phyloP scores from a whole-genome alignment of 805 yeast species.

The Yarrowia osloensis region DNA sequence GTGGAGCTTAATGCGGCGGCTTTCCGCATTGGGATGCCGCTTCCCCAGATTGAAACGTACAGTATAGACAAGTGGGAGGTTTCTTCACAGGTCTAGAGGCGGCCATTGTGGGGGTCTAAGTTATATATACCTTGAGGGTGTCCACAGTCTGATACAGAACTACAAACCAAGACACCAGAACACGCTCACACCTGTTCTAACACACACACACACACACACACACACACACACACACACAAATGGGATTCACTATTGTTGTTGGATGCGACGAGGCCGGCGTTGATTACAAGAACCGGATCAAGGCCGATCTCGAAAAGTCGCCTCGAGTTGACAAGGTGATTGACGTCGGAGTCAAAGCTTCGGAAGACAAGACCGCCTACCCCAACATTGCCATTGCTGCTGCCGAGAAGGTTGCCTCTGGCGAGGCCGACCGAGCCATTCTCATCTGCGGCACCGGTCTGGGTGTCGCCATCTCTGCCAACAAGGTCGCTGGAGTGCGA shows the following conservation, averaged over 20 bases:
- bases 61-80: too few relatives aligned
- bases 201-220: not conserved
- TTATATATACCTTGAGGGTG: not conserved
- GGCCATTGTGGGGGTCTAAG: not conserved
- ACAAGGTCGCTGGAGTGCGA: conserved; percentile 51
- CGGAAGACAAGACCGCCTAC: conserved; percentile 46
- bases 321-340: conserved; percentile 42
- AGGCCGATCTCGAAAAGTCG: conserved; percentile 43
- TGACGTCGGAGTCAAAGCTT: conserved; percentile 47
- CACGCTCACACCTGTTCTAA: too few relatives aligned
- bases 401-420: conserved; percentile 47
- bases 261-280: conserved; percentile 52
- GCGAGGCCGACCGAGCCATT: conserved; percentile 50
- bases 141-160: not conserved
- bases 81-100: not conserved
- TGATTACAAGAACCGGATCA: conserved; percentile 47
- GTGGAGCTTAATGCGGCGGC: conserved; percentile 2
- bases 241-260: conserved; percentile 42
- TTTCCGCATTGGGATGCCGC: conserved; percentile 18
- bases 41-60: not conserved
- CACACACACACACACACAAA: not conserved
- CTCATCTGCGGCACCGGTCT: conserved; percentile 53
- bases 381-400: conserved; percentile 50
- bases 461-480: conserved; percentile 53
- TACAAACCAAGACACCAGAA: too few relatives aligned